Percentiles rank a stretch among this genome's conserved stretches.
Conservation (phyloP, 148 eudicot species). For the Arbutus unedo region DNA sequence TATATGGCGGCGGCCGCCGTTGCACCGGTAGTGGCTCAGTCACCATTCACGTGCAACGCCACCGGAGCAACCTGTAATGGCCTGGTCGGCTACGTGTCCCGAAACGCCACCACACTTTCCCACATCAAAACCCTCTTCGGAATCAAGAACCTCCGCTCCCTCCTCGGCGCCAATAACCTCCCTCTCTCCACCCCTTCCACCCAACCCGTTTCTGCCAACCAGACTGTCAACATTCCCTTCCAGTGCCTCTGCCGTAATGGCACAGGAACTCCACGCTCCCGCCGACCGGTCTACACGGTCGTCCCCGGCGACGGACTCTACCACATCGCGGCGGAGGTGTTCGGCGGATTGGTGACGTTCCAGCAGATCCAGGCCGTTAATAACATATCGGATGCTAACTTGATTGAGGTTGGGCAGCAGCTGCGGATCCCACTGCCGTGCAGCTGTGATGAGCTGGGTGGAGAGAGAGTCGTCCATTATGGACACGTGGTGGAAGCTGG, state of each 20-base stretch:
- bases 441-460: slow-evolving; percentile 82
- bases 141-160: slow-evolving; percentile 36
- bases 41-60: slow-evolving; percentile 47
- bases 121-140: slow-evolving; percentile 47
- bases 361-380: slow-evolving; percentile 55
- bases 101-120: slow-evolving; percentile 59
- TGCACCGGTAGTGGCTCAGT: not conserved
- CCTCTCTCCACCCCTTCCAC: slow-evolving; percentile 34
- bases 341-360: slow-evolving; percentile 44
- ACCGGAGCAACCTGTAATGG: slow-evolving; percentile 39
- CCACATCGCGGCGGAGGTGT: slow-evolving; percentile 54
- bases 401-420: slow-evolving; percentile 40
- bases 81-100: slow-evolving; percentile 49
- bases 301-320: slow-evolving; percentile 45
- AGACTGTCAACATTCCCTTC: slow-evolving; percentile 58
- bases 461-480: slow-evolving; percentile 61
- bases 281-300: slow-evolving; percentile 43
- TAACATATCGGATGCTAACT: slow-evolving; percentile 28
- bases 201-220: slow-evolving; percentile 22
- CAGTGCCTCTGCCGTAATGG: slow-evolving; percentile 61
- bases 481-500: slow-evolving; percentile 51
- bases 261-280: slow-evolving; percentile 41
- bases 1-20: not conserved
- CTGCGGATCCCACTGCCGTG: slow-evolving; percentile 87
- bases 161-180: slow-evolving; percentile 64